These are phyloP conservation scores for Cryptomeria japonica DNA, from an alignment of 75 land plant genomes.

Conservation along the genomic window DNA sequence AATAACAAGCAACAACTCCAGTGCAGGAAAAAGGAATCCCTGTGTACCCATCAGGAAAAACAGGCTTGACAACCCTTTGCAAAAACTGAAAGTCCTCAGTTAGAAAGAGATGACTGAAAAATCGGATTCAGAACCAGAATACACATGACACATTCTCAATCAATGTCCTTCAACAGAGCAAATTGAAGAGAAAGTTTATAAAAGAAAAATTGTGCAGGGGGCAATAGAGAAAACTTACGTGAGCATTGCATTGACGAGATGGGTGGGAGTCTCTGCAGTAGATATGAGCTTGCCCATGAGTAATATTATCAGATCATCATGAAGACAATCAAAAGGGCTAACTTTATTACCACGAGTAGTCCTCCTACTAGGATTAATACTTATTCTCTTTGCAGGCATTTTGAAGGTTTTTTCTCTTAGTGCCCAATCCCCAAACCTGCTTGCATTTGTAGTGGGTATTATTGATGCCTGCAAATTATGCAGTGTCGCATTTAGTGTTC, in stretches of 20 bases:
- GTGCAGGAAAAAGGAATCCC: background rate
- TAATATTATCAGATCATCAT: constrained; percentile 6
- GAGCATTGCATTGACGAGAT: constrained; percentile 9
- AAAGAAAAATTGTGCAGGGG: background rate
- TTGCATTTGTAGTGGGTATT: background rate
- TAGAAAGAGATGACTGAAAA: background rate
- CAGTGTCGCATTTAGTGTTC: background rate
- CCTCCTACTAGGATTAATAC: background rate
- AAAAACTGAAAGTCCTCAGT: background rate
- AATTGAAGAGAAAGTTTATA: background rate
- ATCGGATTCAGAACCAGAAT: background rate
- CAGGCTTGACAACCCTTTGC: background rate
- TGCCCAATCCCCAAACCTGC: background rate
- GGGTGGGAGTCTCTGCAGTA: background rate
- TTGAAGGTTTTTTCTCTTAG: background rate
- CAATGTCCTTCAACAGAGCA: background rate
- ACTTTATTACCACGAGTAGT: background rate
- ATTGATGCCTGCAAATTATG: background rate
- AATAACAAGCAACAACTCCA: background rate
- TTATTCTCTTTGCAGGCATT: constrained; percentile 1
- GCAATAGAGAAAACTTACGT: background rate
- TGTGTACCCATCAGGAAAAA: background rate
- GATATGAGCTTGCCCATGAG: background rate
- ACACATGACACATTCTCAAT: background rate
- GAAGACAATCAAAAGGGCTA: constrained; percentile 10